Evolutionary conservation across 176 grass and related monocot genomes (phyloP).

Genomic region (Thinopyrum elongatum): DNA sequence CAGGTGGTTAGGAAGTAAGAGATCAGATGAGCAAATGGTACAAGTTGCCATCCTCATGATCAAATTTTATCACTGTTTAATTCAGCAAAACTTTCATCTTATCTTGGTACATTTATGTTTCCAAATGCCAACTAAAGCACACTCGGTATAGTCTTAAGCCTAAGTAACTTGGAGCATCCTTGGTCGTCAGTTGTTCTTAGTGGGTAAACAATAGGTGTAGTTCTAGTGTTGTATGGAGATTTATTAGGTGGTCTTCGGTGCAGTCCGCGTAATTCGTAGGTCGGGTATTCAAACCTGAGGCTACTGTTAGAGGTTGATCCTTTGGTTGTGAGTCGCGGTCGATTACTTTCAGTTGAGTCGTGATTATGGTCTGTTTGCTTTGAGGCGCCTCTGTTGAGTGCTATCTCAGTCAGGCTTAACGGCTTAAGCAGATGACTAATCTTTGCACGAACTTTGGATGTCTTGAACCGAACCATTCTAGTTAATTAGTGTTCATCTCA

Average conservation of each 20-base stretch:
- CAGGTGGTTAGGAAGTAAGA: no score
- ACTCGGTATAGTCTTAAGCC: no score
- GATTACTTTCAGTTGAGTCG: background rate
- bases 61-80: background rate
- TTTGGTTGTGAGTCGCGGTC: background rate
- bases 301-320: background rate
- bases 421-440: background rate
- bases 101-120: background rate
- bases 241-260: no score
- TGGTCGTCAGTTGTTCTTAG: no score
- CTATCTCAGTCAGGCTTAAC: background rate
- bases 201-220: no score
- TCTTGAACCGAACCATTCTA: background rate
- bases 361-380: background rate
- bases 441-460: background rate
- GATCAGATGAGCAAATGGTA: no score
- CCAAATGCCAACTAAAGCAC: background rate
- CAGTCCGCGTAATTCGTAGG: no score
- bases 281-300: no score
- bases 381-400: background rate
- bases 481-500: background rate
- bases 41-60: background rate
- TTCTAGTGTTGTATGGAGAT: no score
- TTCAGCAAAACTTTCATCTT: background rate
- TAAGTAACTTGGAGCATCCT: no score